These are phyloP conservation scores for Cladobotryum mycophilum DNA, from an alignment of 2,329 filamentous ascomycete genomes.

Conservation along the genomic window DNA sequence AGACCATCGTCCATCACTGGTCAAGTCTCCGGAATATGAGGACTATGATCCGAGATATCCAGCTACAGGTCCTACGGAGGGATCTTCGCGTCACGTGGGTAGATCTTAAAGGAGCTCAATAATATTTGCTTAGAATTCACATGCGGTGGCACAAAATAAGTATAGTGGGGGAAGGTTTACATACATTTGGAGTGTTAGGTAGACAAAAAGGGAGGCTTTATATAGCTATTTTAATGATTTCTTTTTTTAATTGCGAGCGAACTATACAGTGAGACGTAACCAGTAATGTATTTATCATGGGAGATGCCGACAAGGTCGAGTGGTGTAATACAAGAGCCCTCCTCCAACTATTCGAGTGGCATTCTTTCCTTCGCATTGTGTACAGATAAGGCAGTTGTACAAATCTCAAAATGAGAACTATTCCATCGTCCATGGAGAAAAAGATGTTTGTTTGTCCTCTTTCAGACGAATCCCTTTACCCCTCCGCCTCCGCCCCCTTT, in stretches of 20 bases:
- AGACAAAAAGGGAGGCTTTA: too few species aligned
- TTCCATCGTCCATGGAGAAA: neutral
- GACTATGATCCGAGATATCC: constrained; percentile 41
- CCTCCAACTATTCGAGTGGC: neutral
- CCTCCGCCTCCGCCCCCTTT: neutral
- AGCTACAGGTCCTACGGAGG: constrained; percentile 13
- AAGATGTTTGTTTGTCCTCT: neutral
- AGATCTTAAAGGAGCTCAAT: neutral
- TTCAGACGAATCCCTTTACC: constrained; percentile 1
- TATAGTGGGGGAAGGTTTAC: too few species aligned
- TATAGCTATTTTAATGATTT: neutral
- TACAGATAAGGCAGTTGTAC: constrained; percentile 7
- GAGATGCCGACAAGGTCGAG: constrained; percentile 12
- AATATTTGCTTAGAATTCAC: too few species aligned
- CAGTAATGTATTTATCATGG: constrained; percentile 8
- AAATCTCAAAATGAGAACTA: constrained; percentile 7
- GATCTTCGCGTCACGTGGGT: neutral
- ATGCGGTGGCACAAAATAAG: too few species aligned
- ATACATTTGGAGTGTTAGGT: too few species aligned
- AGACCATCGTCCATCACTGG: neutral
- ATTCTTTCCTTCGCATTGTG: constrained; percentile 3
- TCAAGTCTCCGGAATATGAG: constrained; percentile 21
- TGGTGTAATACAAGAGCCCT: constrained; percentile 9
- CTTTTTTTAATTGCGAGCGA: neutral
- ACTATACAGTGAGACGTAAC: neutral